phyloP scores from a whole-genome alignment of 1,284 basidiomycete genomes.

The Cryptococcus amylolentus region DNA sequence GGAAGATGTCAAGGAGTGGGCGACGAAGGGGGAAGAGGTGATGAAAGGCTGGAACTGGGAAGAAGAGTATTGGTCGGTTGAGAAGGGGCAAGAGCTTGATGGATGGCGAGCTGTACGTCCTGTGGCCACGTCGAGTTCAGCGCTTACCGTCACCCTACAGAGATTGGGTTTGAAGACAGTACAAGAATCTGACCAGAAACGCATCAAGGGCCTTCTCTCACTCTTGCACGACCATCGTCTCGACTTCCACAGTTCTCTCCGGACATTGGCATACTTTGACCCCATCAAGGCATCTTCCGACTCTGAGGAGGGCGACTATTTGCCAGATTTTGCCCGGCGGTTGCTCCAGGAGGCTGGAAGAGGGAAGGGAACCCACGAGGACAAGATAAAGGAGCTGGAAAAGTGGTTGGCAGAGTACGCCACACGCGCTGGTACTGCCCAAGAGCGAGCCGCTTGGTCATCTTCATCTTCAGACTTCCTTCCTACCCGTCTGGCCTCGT shows the following conservation, averaged over 20 bases:
- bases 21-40: conserved; percentile 56
- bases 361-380: conserved; percentile 52
- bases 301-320: conserved; percentile 20
- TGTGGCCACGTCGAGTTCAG: background rate
- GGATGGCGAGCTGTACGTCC: conserved; percentile 64
- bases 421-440: conserved; percentile 56
- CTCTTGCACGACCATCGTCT: conserved; percentile 67
- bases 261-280: conserved; percentile 64
- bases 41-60: conserved; percentile 42
- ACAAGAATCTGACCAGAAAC: conserved; percentile 58
- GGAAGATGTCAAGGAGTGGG: conserved; percentile 64
- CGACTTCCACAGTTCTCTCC: conserved; percentile 81
- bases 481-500: conserved; percentile 36
- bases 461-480: conserved; percentile 25
- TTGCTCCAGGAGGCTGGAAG: conserved; percentile 53
- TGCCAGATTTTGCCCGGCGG: conserved; percentile 54
- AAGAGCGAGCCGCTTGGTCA: conserved; percentile 48
- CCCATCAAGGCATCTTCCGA: conserved; percentile 45
- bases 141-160: conserved; percentile 41
- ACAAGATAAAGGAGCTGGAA: conserved; percentile 52
- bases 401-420: conserved; percentile 69
- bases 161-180: conserved; percentile 67
- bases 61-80: conserved; percentile 59
- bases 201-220: conserved; percentile 60
- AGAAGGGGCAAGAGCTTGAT: conserved; percentile 59